A percentile compares a stretch with the other conserved stretches of the same genome.
Evolutionary conservation across 176 grass and related monocot species (phyloP).

Genomic region (Avena eriantha): DNA sequence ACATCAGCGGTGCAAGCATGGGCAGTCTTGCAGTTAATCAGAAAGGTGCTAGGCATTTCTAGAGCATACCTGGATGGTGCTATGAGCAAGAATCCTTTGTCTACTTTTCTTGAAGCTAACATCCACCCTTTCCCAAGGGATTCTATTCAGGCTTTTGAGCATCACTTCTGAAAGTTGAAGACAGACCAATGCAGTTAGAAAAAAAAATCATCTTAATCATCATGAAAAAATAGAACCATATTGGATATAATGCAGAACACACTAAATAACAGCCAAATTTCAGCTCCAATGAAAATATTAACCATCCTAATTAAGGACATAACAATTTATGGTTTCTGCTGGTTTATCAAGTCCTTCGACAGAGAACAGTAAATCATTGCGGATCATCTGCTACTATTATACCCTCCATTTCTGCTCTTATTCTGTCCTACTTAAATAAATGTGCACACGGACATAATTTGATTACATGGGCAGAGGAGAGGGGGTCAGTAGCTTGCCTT

Average conservation of each 20-base stretch:
- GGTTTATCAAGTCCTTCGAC: slow-evolving; percentile 8
- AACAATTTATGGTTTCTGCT: not conserved
- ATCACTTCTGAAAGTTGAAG: slow-evolving; percentile 67
- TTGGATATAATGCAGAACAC: slow-evolving; percentile 8
- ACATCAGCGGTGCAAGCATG: slow-evolving; percentile 29
- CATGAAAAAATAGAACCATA: not conserved
- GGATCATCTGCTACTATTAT: not conserved
- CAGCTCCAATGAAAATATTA: not conserved
- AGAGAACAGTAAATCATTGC: not conserved
- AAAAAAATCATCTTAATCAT: slow-evolving; percentile 15
- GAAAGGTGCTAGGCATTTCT: not conserved
- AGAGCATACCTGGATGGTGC: slow-evolving; percentile 83
- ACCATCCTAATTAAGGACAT: not conserved
- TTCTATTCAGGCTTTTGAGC: slow-evolving; percentile 80
- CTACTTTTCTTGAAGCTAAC: slow-evolving; percentile 87
- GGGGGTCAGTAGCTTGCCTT: slow-evolving; percentile 60
- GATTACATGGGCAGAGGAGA: not conserved
- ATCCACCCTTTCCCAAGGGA: slow-evolving; percentile 94
- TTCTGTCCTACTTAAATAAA: not conserved
- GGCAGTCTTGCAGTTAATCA: slow-evolving; percentile 10
- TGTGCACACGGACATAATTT: not conserved
- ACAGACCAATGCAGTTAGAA: slow-evolving; percentile 26
- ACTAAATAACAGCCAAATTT: not conserved
- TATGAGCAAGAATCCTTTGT: slow-evolving; percentile 89
- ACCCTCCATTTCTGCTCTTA: not conserved